A percentile compares a stretch with the other conserved stretches of the same genome.
These are phyloP conservation scores for Picochlorum sp. DNA, from an alignment of 139 green algal species.

Conservation along the genomic window DNA sequence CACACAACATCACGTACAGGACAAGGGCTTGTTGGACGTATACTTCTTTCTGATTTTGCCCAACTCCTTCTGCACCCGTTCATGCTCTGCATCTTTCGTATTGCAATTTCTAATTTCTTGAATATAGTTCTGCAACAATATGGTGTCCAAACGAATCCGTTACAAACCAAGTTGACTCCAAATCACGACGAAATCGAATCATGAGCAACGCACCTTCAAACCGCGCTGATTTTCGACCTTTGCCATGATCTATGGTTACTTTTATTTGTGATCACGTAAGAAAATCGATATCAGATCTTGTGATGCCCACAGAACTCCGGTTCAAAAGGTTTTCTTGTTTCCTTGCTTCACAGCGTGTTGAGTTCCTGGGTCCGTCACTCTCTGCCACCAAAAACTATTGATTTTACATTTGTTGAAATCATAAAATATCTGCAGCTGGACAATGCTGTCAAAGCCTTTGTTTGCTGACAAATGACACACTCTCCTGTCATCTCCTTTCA, in stretches of 20 bases:
- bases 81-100: slow-evolving; percentile 86
- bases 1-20: slow-evolving; percentile 17
- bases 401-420: not conserved
- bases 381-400: not conserved
- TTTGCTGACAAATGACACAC: too few relatives aligned
- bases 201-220: slow-evolving; percentile 42
- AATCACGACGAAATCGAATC: not conserved
- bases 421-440: not conserved
- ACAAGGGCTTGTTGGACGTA: slow-evolving; percentile 54
- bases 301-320: too few relatives aligned
- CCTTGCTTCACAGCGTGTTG: not conserved
- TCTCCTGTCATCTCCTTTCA: too few relatives aligned
- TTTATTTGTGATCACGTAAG: not conserved
- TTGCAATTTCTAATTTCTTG: slow-evolving; percentile 78
- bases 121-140: slow-evolving; percentile 76
- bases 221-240: slow-evolving; percentile 64
- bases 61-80: slow-evolving; percentile 94
- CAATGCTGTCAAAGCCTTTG: too few relatives aligned
- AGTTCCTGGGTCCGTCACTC: not conserved
- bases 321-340: too few relatives aligned
- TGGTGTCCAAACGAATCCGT: not conserved
- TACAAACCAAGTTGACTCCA: not conserved
- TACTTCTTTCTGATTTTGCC: slow-evolving; percentile 96
- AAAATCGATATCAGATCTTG: not conserved
- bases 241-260: slow-evolving; percentile 34